A percentile compares a stretch with the other conserved stretches of the same genome.
These are phyloP conservation scores for Nothophytophthora sp. DNA, from an alignment of 352 stramenopile genomes.

Conservation along the genomic window DNA sequence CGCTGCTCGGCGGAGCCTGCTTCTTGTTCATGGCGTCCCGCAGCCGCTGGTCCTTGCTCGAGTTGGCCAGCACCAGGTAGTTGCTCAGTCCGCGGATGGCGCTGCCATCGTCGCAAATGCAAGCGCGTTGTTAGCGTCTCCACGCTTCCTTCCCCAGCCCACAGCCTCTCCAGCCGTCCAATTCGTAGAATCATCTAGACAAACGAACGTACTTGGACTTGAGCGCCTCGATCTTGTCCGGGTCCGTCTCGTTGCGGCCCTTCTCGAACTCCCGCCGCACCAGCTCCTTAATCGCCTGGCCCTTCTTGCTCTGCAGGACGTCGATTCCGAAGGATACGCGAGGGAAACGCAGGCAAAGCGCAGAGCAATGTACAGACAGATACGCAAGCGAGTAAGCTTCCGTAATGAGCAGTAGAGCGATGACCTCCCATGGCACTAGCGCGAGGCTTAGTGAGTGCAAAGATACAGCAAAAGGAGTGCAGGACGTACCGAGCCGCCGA, in stretches of 20 bases:
- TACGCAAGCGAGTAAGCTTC: too few species aligned
- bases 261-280: conserved; percentile 85
- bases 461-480: not conserved
- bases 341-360: not conserved
- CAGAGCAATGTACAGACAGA: not conserved
- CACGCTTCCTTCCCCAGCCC: too few species aligned
- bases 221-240: conserved; percentile 79
- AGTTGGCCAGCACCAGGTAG: conserved; percentile 88
- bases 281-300: conserved; percentile 65
- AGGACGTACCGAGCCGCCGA: conserved; percentile 70
- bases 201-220: conserved; percentile 76
- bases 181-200: too few species aligned
- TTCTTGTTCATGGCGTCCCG: conserved; percentile 79
- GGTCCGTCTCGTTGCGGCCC: conserved; percentile 70
- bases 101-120: too few species aligned
- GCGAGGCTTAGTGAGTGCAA: too few species aligned
- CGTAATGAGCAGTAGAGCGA: too few species aligned
- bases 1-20: conserved; percentile 27
- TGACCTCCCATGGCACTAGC: too few species aligned
- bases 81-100: conserved; percentile 84
- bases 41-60: conserved; percentile 87
- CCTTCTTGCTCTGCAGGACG: conserved; percentile 85
- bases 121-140: too few species aligned
- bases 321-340: conserved; percentile 1
- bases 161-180: too few species aligned